Percentiles rank a stretch among this genome's conserved stretches.
These are phyloP conservation scores for Rhytidiadelphus loreus DNA, from an alignment of 225 moss, liverwort and hornwort genomes.

Conservation along the genomic window DNA sequence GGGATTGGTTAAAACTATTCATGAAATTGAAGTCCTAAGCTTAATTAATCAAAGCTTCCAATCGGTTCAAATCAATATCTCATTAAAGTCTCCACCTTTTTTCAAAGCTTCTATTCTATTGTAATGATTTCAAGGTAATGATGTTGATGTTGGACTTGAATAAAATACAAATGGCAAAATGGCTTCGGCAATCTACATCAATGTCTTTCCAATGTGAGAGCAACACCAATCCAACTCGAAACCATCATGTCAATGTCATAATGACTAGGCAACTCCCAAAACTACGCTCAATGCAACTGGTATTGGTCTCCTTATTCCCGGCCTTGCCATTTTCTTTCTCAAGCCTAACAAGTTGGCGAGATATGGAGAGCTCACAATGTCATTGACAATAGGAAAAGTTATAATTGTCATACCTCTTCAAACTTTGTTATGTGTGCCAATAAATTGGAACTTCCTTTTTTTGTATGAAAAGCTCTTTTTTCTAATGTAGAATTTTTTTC, in stretches of 20 bases:
- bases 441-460: background rate
- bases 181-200: rapidly evolving
- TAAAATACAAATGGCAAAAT: background rate
- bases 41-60: background rate
- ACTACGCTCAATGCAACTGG: rapidly evolving
- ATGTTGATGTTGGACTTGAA: background rate
- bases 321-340: rapidly evolving
- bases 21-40: background rate
- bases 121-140: background rate
- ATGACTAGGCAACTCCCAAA: background rate
- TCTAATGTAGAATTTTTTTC: background rate
- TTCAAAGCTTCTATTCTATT: background rate
- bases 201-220: background rate
- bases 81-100: background rate
- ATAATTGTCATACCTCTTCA: background rate
- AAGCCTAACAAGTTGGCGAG: background rate
- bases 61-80: background rate
- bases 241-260: rapidly evolving
- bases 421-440: background rate
- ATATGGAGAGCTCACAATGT: background rate
- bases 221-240: rapidly evolving
- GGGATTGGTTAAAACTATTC: background rate
- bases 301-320: background rate
- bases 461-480: background rate
- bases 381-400: too few species aligned